Percentiles rank a stretch among this genome's conserved stretches.
Evolutionary conservation across 2,329 filamentous ascomycete genomes (phyloP).

Genomic region (Clarireedia homoeocarpa): DNA sequence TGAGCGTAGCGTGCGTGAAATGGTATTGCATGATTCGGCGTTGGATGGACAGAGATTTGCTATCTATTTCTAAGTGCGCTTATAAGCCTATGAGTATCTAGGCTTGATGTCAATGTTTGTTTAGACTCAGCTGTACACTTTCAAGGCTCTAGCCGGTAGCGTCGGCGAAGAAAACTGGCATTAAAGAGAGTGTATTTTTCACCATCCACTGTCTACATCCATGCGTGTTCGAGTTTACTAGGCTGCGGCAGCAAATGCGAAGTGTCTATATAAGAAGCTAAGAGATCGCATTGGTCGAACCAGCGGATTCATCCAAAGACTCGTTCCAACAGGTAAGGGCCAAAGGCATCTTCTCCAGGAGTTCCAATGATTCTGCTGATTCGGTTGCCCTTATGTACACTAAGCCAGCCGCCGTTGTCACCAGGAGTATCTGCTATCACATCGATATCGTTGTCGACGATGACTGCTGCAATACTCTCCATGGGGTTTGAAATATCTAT

Average conservation of each 20-base stretch:
- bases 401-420: slow-evolving; percentile 73
- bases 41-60: slow-evolving; percentile 2
- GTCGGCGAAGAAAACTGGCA: not conserved
- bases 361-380: slow-evolving; percentile 65
- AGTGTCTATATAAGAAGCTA: no score
- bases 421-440: slow-evolving; percentile 52
- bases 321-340: slow-evolving; percentile 54
- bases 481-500: slow-evolving; percentile 30
- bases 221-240: not conserved
- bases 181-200: not conserved
- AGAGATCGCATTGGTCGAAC: no score
- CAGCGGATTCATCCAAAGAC: slow-evolving; percentile 32
- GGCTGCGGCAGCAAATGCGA: no score
- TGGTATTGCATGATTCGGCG: slow-evolving; percentile 6
- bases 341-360: slow-evolving; percentile 62
- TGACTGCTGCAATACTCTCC: slow-evolving; percentile 16
- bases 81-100: not conserved
- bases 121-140: not conserved
- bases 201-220: not conserved
- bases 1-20: not conserved
- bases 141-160: not conserved
- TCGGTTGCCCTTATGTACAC: slow-evolving; percentile 65
- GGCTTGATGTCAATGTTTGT: not conserved
- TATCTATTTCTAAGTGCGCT: not conserved
- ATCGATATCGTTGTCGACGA: slow-evolving; percentile 34